phyloP scores from a whole-genome alignment of 2,329 filamentous ascomycete genomes.

The Xylariaceae sp. region DNA sequence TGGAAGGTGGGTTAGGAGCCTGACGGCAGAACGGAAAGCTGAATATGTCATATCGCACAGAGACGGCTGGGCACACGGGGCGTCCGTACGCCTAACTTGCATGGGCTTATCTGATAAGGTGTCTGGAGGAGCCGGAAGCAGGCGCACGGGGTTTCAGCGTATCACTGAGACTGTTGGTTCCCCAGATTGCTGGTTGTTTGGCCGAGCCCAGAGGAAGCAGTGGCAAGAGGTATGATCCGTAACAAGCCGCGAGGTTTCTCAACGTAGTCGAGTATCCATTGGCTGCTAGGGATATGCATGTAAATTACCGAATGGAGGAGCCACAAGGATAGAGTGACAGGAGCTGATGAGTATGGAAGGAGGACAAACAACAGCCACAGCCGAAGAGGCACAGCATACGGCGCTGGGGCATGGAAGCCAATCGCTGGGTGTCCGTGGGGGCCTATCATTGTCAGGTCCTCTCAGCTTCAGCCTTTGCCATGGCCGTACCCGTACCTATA shows the following conservation, averaged over 20 bases:
- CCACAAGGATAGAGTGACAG: conserved; percentile 15
- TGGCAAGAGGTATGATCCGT: conserved; percentile 20
- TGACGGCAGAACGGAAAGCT: conserved; percentile 14
- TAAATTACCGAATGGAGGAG: conserved; percentile 13
- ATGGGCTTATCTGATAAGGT: conserved; percentile 5
- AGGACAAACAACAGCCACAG: conserved; percentile 18
- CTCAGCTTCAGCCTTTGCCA: conserved; percentile 9
- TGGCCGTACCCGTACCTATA: too few relatives aligned
- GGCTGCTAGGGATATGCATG: conserved; percentile 11
- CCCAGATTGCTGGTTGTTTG: conserved; percentile 9
- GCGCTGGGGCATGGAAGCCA: conserved; percentile 1
- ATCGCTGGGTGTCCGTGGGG: conserved; percentile 1
- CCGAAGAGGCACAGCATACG: conserved; percentile 14
- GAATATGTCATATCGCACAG: conserved; percentile 8
- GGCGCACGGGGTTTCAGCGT: conserved; percentile 13
- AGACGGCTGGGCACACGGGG: conserved; percentile 22
- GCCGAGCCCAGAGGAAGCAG: conserved; percentile 4
- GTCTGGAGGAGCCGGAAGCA: too few relatives aligned
- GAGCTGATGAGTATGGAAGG: too few relatives aligned
- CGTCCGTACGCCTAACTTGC: conserved; percentile 6
- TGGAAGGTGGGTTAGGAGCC: conserved; percentile 2
- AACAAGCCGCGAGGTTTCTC: conserved; percentile 13
- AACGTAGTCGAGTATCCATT: too few relatives aligned
- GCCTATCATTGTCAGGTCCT: too few relatives aligned
- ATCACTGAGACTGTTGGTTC: conserved; percentile 21